Evolutionary conservation across 441 rosid genomes (phyloP).

Genomic region (Populus hybrid): DNA sequence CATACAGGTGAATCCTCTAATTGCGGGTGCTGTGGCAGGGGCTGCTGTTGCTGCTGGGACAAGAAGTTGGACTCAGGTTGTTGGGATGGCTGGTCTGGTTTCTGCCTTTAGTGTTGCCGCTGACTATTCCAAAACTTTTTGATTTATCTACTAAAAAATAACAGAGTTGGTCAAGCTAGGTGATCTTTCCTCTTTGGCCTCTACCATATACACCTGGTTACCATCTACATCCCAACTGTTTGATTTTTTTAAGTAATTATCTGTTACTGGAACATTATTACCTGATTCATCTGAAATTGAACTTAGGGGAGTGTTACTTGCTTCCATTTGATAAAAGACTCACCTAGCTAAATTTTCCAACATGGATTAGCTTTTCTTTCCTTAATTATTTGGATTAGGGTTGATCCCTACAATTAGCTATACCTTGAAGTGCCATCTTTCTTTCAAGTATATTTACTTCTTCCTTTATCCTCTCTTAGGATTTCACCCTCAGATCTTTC

Average conservation of each 20-base stretch:
- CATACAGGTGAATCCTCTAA: conserved; percentile 61
- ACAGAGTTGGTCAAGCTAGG: conserved; percentile 16
- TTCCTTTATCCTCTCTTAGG: background rate
- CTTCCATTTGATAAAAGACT: background rate
- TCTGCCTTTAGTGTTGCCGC: conserved; percentile 67
- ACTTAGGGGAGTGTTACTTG: background rate
- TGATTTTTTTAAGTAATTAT: background rate
- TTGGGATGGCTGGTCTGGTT: conserved; percentile 54
- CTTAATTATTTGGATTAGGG: background rate
- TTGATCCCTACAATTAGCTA: background rate
- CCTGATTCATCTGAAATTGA: background rate
- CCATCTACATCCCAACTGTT: background rate
- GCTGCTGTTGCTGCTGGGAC: conserved; percentile 69
- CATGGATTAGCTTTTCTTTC: background rate
- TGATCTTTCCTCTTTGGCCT: background rate
- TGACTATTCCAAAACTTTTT: conserved; percentile 51
- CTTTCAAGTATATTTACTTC: background rate
- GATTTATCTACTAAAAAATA: conserved; percentile 14
- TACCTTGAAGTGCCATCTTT: background rate
- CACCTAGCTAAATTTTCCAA: background rate
- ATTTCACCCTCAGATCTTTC: background rate
- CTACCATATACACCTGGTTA: background rate
- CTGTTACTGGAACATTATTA: background rate
- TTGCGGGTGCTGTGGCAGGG: conserved; percentile 80
- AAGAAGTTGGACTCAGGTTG: conserved; percentile 55